Conservation (phyloP, 1,139 yeast species). For the Sugiyamaella castrensis region DNA sequence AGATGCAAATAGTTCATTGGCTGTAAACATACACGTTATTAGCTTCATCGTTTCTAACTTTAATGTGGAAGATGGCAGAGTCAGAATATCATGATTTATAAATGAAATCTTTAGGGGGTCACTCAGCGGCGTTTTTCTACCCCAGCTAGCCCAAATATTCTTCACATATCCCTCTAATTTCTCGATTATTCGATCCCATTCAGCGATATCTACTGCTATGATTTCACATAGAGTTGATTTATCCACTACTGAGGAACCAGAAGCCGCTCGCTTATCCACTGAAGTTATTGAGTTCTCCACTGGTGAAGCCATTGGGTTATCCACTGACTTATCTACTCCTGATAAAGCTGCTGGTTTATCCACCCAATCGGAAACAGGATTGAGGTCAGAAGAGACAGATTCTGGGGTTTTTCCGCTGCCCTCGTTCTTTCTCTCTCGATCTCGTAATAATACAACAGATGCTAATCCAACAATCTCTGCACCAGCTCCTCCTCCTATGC, state of each 20-base stretch:
- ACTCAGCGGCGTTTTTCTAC: constrained; percentile 21
- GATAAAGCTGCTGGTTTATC: too few relatives aligned
- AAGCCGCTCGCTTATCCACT: too few relatives aligned
- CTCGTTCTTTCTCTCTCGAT: neutral
- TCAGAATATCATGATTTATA: constrained; percentile 47
- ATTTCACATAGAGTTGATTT: constrained; percentile 39
- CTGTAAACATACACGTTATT: constrained; percentile 75
- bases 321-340: too few relatives aligned
- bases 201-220: constrained; percentile 69
- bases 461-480: constrained; percentile 74
- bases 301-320: too few relatives aligned
- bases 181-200: constrained; percentile 60
- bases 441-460: constrained; percentile 43
- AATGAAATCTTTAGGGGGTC: constrained; percentile 46
- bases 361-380: neutral
- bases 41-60: constrained; percentile 37
- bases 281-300: too few relatives aligned
- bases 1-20: constrained; percentile 78
- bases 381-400: too few relatives aligned
- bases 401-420: neutral
- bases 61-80: constrained; percentile 29
- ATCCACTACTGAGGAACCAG: too few relatives aligned
- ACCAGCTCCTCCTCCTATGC: constrained; percentile 89
- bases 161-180: constrained; percentile 44
- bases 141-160: constrained; percentile 23